phyloP scores from a whole-genome alignment of 805 yeast species.

The Ogataea nonfermentans region DNA sequence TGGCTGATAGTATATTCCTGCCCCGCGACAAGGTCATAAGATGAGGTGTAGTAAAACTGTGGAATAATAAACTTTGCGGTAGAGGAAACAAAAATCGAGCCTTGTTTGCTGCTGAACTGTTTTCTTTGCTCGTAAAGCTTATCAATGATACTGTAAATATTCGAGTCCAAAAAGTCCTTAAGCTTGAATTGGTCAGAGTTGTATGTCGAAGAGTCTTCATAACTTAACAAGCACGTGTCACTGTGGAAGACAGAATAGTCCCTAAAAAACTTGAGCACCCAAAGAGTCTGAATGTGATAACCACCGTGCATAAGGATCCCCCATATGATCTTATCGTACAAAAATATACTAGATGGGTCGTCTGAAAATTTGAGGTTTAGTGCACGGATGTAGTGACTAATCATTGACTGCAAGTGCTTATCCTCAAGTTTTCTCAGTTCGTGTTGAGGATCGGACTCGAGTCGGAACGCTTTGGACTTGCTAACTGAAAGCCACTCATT shows the following conservation, averaged over 20 bases:
- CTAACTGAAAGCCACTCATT: conserved; percentile 17
- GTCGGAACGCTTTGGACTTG: conserved; percentile 6
- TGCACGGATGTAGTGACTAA: conserved; percentile 39
- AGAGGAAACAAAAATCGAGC: conserved; percentile 12
- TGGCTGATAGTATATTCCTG: conserved; percentile 13
- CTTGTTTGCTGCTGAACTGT: conserved; percentile 9
- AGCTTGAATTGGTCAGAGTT: conserved; percentile 16
- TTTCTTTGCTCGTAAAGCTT: conserved; percentile 21
- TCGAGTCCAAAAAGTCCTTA: conserved; percentile 12
- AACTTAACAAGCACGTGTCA: conserved; percentile 19
- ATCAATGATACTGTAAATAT: conserved; percentile 8
- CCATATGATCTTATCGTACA: conserved; percentile 42
- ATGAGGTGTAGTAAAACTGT: conserved; percentile 14
- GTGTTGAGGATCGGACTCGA: conserved; percentile 5
- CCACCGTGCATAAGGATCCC: conserved; percentile 46
- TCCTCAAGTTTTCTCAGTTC: conserved; percentile 14
- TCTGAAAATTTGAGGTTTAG: conserved; percentile 33
- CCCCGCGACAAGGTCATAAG: conserved; percentile 12
- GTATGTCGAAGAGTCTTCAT: conserved; percentile 16
- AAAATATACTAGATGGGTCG: conserved; percentile 35
- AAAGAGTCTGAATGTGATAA: conserved; percentile 39
- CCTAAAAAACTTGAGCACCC: conserved; percentile 41
- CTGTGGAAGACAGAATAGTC: conserved; percentile 25
- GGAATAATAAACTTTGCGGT: conserved; percentile 19
- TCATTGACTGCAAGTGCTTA: conserved; percentile 35